phyloP scores from a whole-genome alignment of 768 basidiomycete genomes.

The Leucocoprinus birnbaumii region DNA sequence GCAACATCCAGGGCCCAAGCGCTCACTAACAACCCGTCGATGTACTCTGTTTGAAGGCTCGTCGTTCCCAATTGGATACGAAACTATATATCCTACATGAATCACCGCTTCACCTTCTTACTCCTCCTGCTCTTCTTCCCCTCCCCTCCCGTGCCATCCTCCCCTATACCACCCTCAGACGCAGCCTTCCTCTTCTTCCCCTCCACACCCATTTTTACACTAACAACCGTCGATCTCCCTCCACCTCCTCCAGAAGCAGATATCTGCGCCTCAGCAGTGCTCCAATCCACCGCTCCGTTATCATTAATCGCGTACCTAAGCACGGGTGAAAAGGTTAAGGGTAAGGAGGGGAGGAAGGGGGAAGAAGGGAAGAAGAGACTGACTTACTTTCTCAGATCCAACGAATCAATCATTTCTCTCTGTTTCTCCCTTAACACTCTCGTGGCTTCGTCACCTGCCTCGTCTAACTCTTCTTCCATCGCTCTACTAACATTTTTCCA shows the following conservation, averaged over 20 bases:
- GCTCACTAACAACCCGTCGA: neutral
- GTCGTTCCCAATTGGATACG: neutral
- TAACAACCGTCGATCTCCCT: conserved; percentile 40
- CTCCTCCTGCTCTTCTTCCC: conserved; percentile 49
- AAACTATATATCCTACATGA: neutral
- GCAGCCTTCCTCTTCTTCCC: conserved; percentile 60
- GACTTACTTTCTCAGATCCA: conserved; percentile 86
- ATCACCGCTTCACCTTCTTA: conserved; percentile 43
- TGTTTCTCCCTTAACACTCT: conserved; percentile 74
- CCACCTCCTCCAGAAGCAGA: conserved; percentile 37
- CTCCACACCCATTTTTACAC: conserved; percentile 52
- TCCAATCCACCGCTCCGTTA: conserved; percentile 70
- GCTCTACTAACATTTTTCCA: conserved; percentile 44
- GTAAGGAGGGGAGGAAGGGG: neutral
- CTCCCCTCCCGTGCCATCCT: conserved; percentile 21
- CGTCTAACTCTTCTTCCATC: conserved; percentile 69
- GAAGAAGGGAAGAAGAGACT: neutral
- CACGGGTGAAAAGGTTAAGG: neutral
- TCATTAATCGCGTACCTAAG: conserved; percentile 69
- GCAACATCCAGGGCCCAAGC: too few relatives aligned
- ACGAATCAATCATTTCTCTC: conserved; percentile 80
- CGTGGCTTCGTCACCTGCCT: conserved; percentile 72
- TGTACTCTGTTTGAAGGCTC: neutral
- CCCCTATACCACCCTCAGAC: conserved; percentile 19
- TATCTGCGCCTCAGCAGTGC: conserved; percentile 71